Conservation (phyloP, 192 early-diverging fungal species). For the Thamnidium elegans region DNA sequence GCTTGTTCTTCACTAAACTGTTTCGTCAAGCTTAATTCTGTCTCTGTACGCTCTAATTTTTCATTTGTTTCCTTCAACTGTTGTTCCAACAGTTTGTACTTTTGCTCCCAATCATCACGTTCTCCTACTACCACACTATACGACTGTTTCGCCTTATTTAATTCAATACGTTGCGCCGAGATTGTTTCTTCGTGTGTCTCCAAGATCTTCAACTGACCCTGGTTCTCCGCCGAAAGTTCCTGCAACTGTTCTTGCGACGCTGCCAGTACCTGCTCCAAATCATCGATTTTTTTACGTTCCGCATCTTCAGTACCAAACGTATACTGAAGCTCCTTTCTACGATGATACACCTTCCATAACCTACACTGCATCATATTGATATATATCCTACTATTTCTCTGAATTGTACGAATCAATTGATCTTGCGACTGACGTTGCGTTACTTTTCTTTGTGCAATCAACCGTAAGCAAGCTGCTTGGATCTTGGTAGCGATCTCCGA, state of each 20-base stretch:
- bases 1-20: constrained; percentile 4
- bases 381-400: constrained; percentile 92
- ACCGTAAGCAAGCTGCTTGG: constrained; percentile 88
- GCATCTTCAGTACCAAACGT: constrained; percentile 19
- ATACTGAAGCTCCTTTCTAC: constrained; percentile 18
- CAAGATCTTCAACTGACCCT: background rate
- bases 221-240: background rate
- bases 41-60: background rate
- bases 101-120: background rate
- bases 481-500: constrained; percentile 78
- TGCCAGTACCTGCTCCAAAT: constrained; percentile 7
- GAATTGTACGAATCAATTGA: constrained; percentile 88
- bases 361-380: constrained; percentile 85
- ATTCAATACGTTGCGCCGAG: background rate
- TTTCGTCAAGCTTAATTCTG: background rate
- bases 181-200: background rate
- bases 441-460: constrained; percentile 67
- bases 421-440: constrained; percentile 52
- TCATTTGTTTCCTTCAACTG: background rate
- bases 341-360: constrained; percentile 94
- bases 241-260: constrained; percentile 4
- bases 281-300: constrained; percentile 11
- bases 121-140: background rate
- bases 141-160: background rate
- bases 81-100: background rate